Evolutionary conservation across 495 filamentous ascomycete species (phyloP), one percentile per base, ranked within the genome.

Genomic region (Penicillium turbatum): DNA sequence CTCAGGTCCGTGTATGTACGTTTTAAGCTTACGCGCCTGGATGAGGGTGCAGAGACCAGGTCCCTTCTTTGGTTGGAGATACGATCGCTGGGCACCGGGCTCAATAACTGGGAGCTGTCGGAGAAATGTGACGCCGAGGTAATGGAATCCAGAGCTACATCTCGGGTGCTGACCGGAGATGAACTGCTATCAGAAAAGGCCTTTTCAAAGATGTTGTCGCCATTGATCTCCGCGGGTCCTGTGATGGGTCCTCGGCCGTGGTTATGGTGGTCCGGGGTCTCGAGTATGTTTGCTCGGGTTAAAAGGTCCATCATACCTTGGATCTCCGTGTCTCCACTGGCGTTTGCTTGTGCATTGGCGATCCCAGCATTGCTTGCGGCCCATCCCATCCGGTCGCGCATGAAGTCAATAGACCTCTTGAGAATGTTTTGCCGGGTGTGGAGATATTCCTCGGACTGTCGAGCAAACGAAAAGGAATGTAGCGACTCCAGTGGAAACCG

Each of bases 391-490:
- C 86, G 90, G 65, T 97, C 92, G 62, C 88, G 85, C 92, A 99
- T 93, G 65, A 97, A 97, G 70, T 97, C 95, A 55, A 98, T 87
- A 12, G 91, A 95, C 48, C 91, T 79, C 66, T 96, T 97, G 61
- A 99, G 66, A 16, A 96, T 86, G 72, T 90, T 97, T 64, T 97
- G 95, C 41, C 95, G 82, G 63, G 77, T 96, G 62, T 95, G 88
- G 26, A 97, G 80, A 39, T 87, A 76, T 60, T 97, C 92, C 63
- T 96, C 92, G 5, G 92, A 91, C 69, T 96, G 92, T 53, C 96
- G 89, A 3, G 95, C 90, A 68, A 99, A 99, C 29, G 95, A 97
- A 72, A 99, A 99, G 0, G 95, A 97, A 66, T 99, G 93, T 52
- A 99, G 71, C 1, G 93, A 99, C 69, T 99, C 93, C 60, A 88